These are phyloP conservation scores for Curvularia spicifera DNA, from an alignment of 2,329 filamentous ascomycete genomes.

Conservation along the genomic window DNA sequence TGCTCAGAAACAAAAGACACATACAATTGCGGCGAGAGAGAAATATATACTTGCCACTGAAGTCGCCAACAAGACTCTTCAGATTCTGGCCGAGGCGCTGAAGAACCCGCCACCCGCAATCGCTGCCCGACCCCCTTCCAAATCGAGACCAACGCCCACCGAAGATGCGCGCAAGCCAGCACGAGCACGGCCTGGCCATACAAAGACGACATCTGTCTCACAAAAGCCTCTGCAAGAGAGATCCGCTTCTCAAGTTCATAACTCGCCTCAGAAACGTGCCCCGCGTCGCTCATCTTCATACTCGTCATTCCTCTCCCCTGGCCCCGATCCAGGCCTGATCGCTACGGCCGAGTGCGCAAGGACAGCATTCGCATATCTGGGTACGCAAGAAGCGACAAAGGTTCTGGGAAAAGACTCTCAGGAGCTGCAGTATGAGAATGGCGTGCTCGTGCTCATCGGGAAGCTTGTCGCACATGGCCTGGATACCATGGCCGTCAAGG, in stretches of 20 bases:
- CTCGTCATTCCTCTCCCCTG: constrained; percentile 33
- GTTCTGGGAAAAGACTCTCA: constrained; percentile 62
- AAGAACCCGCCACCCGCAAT: constrained; percentile 53
- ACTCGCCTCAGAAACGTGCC: constrained; percentile 55
- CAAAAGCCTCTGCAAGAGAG: constrained; percentile 68
- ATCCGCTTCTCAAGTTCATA: constrained; percentile 66
- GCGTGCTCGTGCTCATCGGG: constrained; percentile 71
- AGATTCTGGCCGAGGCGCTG: constrained; percentile 69
- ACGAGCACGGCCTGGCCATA: constrained; percentile 25
- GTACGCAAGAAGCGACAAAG: constrained; percentile 61
- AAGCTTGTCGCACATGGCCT: constrained; percentile 70
- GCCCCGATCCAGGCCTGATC: constrained; percentile 50
- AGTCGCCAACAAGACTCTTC: constrained; percentile 73
- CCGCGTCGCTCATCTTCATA: constrained; percentile 50
- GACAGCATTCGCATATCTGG: constrained; percentile 69
- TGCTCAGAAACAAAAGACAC: constrained; percentile 45
- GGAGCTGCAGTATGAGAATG: constrained; percentile 72
- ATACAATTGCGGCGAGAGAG: constrained; percentile 62
- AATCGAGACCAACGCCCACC: constrained; percentile 34
- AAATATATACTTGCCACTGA: constrained; percentile 73
- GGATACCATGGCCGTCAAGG: constrained; percentile 71
- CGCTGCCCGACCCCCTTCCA: constrained; percentile 22
- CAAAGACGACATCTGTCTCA: constrained; percentile 48
- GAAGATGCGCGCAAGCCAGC: constrained; percentile 33
- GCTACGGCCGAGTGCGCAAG: constrained; percentile 73